These are phyloP conservation scores for Kodamaea suecica DNA, from an alignment of 1,139 yeast species.

Conservation along the genomic window DNA sequence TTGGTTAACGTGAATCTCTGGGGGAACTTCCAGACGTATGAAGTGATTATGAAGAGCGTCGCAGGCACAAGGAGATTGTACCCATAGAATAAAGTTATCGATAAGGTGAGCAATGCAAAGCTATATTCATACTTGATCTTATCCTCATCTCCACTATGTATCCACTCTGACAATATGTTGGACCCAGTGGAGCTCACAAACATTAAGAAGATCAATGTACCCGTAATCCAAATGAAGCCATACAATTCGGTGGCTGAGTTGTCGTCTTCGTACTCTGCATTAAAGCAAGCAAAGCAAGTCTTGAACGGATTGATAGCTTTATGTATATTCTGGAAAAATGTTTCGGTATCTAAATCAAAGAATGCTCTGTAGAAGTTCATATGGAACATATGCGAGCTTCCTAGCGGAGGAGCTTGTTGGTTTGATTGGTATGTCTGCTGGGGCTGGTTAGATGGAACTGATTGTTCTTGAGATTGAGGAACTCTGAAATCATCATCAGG, in stretches of 20 bases:
- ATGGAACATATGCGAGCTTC: constrained; percentile 48
- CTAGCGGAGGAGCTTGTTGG: constrained; percentile 14
- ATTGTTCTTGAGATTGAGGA: constrained; percentile 13
- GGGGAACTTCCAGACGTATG: constrained; percentile 42
- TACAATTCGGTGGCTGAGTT: constrained; percentile 59
- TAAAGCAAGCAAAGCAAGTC: constrained; percentile 21
- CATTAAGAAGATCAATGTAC: constrained; percentile 67
- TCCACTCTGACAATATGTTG: constrained; percentile 45
- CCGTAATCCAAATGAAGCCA: constrained; percentile 84
- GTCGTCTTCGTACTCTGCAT: constrained; percentile 26
- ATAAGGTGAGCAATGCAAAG: constrained; percentile 61
- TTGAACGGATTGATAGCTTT: constrained; percentile 46
- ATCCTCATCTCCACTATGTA: constrained; percentile 32
- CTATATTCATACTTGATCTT: constrained; percentile 49
- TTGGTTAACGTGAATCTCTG: constrained; percentile 39
- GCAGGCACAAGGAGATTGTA: constrained; percentile 66
- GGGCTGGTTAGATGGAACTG: neutral
- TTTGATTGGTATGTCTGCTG: constrained; percentile 5
- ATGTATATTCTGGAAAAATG: constrained; percentile 48
- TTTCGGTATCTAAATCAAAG: constrained; percentile 63
- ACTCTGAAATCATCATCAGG: constrained; percentile 19
- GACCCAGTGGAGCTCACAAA: constrained; percentile 69
- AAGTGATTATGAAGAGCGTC: constrained; percentile 46
- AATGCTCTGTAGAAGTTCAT: constrained; percentile 54
- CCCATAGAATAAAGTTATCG: constrained; percentile 67